phyloP scores from a whole-genome alignment of 2,329 filamentous ascomycete species.

The Aureobasidium sp. region DNA sequence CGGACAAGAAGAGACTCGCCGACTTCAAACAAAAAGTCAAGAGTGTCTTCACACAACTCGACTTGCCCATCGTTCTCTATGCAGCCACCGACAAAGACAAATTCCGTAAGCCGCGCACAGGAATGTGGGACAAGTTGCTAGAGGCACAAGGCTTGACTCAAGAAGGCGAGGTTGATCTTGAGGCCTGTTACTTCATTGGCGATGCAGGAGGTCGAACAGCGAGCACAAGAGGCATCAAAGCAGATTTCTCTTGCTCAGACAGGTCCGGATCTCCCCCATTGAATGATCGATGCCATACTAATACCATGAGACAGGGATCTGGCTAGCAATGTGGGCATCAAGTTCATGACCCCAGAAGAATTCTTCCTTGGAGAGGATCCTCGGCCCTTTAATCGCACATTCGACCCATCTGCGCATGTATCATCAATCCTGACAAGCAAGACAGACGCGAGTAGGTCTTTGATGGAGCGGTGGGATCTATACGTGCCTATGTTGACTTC shows the following conservation, averaged over 20 bases:
- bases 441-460: slow-evolving; percentile 31
- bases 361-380: slow-evolving; percentile 69
- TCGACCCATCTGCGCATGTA: slow-evolving; percentile 60
- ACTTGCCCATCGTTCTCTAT: slow-evolving; percentile 73
- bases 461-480: neutral
- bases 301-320: slow-evolving; percentile 55
- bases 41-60: slow-evolving; percentile 61
- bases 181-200: slow-evolving; percentile 75
- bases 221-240: slow-evolving; percentile 34
- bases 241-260: slow-evolving; percentile 56
- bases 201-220: slow-evolving; percentile 61
- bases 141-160: slow-evolving; percentile 42
- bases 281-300: neutral
- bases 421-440: slow-evolving; percentile 21
- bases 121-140: slow-evolving; percentile 75
- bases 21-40: slow-evolving; percentile 79
- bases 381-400: slow-evolving; percentile 59
- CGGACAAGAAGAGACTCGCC: slow-evolving; percentile 58
- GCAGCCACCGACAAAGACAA: slow-evolving; percentile 77
- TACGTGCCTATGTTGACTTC: slow-evolving; percentile 17
- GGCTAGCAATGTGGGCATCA: slow-evolving; percentile 73
- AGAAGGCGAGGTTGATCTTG: slow-evolving; percentile 56
- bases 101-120: slow-evolving; percentile 77
- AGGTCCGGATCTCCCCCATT: slow-evolving; percentile 35
- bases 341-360: slow-evolving; percentile 83